Evolutionary conservation across 768 basidiomycete species (phyloP).

Genomic region (Mycena floridula): DNA sequence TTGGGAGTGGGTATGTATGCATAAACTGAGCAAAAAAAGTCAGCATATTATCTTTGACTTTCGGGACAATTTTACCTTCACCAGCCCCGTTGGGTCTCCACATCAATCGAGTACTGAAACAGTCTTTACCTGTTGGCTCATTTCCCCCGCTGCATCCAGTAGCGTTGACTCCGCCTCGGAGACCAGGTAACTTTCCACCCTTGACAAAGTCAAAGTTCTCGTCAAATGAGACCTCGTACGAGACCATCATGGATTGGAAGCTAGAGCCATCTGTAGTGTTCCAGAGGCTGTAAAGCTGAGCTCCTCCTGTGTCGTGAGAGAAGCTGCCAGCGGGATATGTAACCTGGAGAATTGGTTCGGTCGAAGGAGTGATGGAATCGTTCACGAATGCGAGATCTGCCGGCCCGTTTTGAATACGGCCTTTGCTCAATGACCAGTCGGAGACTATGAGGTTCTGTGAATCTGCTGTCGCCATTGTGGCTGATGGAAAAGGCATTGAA

Average conservation of each 20-base stretch:
- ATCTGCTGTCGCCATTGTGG: slow-evolving; percentile 45
- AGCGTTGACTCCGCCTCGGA: slow-evolving; percentile 60
- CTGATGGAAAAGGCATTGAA: slow-evolving; percentile 55
- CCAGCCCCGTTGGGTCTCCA: slow-evolving; percentile 61
- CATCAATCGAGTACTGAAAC: slow-evolving; percentile 74
- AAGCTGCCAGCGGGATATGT: slow-evolving; percentile 60
- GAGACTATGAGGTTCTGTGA: slow-evolving; percentile 45
- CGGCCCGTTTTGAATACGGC: slow-evolving; percentile 51
- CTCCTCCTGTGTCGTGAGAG: slow-evolving; percentile 54
- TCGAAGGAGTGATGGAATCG: slow-evolving; percentile 34
- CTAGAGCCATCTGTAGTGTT: slow-evolving; percentile 49
- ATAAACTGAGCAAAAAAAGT: slow-evolving; percentile 47
- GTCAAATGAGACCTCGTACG: slow-evolving; percentile 74
- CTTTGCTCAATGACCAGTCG: slow-evolving; percentile 58
- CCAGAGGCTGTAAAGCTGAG: slow-evolving; percentile 66
- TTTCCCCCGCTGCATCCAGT: slow-evolving; percentile 68
- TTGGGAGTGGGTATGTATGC: slow-evolving; percentile 70
- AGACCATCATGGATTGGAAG: slow-evolving; percentile 63
- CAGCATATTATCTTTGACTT: slow-evolving; percentile 1
- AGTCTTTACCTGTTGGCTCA: slow-evolving; percentile 55
- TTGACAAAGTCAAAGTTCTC: slow-evolving; percentile 62
- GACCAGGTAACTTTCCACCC: slow-evolving; percentile 72
- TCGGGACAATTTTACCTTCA: slow-evolving; percentile 56
- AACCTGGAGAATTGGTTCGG: slow-evolving; percentile 46
- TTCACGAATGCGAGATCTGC: slow-evolving; percentile 53